Percentiles rank a stretch among this genome's conserved stretches.
These are phyloP conservation scores for Bruguiera parviflora DNA, from an alignment of 345 rosid species.

Conservation along the genomic window DNA sequence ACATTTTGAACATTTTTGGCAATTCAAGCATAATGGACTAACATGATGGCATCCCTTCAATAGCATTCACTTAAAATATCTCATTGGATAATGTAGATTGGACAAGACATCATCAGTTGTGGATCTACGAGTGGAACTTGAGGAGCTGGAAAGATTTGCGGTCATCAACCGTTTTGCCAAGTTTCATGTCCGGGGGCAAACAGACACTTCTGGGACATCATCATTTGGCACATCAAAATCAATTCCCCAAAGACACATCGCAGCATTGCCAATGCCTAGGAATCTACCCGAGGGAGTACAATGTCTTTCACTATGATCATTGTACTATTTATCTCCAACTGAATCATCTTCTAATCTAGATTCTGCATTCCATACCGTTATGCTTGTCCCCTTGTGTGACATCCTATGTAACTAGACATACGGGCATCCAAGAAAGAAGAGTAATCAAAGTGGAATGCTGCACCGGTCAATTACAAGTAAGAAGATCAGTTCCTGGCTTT, in stretches of 20 bases:
- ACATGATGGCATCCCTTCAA: background rate
- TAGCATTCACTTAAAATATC: background rate
- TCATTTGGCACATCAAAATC: slow-evolving; percentile 41
- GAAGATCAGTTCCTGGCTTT: slow-evolving; percentile 20
- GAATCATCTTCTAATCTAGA: slow-evolving; percentile 20
- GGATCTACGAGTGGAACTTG: slow-evolving; percentile 69
- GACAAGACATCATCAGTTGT: slow-evolving; percentile 58
- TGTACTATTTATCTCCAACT: slow-evolving; percentile 13
- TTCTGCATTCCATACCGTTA: slow-evolving; percentile 22
- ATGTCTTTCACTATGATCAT: slow-evolving; percentile 78
- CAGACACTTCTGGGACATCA: slow-evolving; percentile 41
- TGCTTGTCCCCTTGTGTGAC: background rate
- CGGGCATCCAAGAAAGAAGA: slow-evolving; percentile 25
- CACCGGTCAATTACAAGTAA: slow-evolving; percentile 20
- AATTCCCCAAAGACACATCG: slow-evolving; percentile 65
- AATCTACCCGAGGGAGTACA: slow-evolving; percentile 83
- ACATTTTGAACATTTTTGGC: background rate
- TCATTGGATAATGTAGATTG: slow-evolving; percentile 49
- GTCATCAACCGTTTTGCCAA: slow-evolving; percentile 90
- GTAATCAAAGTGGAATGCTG: slow-evolving; percentile 20
- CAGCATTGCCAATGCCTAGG: slow-evolving; percentile 69
- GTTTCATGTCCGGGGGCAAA: slow-evolving; percentile 66
- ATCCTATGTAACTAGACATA: slow-evolving; percentile 14
- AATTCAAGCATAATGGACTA: background rate
- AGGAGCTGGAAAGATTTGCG: slow-evolving; percentile 70